Conservation (phyloP, 169 alveolate species). For the Plasmodium gonderi region DNA sequence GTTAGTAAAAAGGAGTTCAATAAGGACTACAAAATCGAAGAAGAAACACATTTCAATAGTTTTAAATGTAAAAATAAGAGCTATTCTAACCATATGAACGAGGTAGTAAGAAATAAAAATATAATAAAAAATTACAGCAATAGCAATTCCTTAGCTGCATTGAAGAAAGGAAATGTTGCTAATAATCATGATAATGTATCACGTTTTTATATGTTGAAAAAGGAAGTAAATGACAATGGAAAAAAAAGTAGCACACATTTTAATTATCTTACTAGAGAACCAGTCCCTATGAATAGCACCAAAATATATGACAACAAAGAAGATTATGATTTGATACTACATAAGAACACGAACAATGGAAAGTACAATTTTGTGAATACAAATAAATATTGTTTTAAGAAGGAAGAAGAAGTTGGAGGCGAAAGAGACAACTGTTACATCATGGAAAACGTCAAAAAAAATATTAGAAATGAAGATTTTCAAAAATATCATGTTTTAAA, state of each 20-base stretch:
- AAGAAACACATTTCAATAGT: not conserved
- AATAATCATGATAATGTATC: not conserved
- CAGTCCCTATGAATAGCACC: not conserved
- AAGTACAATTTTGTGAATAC: not conserved
- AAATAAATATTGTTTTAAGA: not conserved
- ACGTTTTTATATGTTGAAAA: not conserved
- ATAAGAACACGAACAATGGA: not conserved
- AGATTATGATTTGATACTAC: not conserved
- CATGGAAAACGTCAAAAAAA: not conserved
- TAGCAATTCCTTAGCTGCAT: not conserved
- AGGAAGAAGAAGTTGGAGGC: not conserved
- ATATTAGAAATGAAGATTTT: conserved; percentile 3
- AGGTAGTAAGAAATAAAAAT: not conserved
- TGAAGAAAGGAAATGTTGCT: not conserved
- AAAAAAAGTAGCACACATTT: not conserved
- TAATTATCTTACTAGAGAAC: not conserved
- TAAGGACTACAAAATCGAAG: not conserved
- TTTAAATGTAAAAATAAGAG: not conserved
- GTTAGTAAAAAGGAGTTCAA: not conserved
- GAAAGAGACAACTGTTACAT: not conserved
- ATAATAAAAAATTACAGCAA: not conserved
- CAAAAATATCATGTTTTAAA: not conserved
- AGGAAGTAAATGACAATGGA: not conserved
- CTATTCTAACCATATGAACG: not conserved
- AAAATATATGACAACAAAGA: not conserved